phyloP scores from a whole-genome alignment of 2,329 filamentous ascomycete species.

The Ustulina deusta region DNA sequence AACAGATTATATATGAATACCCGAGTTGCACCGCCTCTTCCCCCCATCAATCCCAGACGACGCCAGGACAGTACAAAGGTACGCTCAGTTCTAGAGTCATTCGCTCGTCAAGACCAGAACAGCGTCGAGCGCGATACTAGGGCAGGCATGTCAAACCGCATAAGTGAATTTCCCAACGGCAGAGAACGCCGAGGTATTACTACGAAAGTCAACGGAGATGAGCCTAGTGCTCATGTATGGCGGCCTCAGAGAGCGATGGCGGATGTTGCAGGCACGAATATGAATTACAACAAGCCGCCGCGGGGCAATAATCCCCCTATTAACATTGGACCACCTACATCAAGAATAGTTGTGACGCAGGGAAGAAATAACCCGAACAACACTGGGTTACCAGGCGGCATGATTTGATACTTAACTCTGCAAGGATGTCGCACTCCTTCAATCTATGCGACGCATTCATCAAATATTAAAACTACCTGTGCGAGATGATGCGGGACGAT shows the following conservation, averaged over 20 bases:
- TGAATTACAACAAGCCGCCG: slow-evolving; percentile 41
- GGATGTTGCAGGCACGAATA: slow-evolving; percentile 50
- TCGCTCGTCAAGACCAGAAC: slow-evolving; percentile 54
- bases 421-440: not conserved
- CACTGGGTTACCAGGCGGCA: slow-evolving; percentile 56
- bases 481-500: not conserved
- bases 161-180: slow-evolving; percentile 6
- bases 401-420: slow-evolving; percentile 55
- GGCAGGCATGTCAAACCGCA: slow-evolving; percentile 50
- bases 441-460: not conserved
- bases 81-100: slow-evolving; percentile 57
- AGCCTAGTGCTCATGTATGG: slow-evolving; percentile 53
- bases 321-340: slow-evolving; percentile 51
- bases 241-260: slow-evolving; percentile 59
- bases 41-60: slow-evolving; percentile 70
- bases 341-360: slow-evolving; percentile 52
- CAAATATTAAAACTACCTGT: not conserved
- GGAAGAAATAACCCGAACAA: slow-evolving; percentile 44
- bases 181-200: slow-evolving; percentile 44
- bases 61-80: slow-evolving; percentile 54
- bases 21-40: slow-evolving; percentile 63
- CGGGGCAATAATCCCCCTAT: slow-evolving; percentile 47
- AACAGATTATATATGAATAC: slow-evolving; percentile 54
- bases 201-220: slow-evolving; percentile 57
- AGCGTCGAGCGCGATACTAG: slow-evolving; percentile 45